Conservation (phyloP, 2,329 filamentous ascomycete genomes). For the Ascochyta pisi region DNA sequence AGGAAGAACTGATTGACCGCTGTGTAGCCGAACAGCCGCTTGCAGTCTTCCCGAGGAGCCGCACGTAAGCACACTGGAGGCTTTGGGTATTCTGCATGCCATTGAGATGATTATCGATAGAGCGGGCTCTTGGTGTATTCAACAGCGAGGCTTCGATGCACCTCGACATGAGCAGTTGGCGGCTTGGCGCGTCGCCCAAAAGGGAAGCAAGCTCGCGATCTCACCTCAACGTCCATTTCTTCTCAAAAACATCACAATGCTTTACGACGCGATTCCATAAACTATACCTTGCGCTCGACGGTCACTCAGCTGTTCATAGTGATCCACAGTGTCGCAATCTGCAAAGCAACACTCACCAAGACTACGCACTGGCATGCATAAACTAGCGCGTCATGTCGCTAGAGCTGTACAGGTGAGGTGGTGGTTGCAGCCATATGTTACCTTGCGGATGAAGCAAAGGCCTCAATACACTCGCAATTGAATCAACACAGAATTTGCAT, state of each 20-base stretch:
- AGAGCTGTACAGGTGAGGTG: background rate
- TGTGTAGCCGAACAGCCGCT: constrained; percentile 16
- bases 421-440: background rate
- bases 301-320: too few species aligned
- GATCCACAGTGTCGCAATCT: too few species aligned
- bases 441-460: background rate
- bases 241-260: background rate
- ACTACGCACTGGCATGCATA: background rate
- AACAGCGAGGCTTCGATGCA: constrained; percentile 13
- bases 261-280: background rate
- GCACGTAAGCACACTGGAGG: constrained; percentile 14
- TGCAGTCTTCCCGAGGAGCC: constrained; percentile 14
- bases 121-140: constrained; percentile 16
- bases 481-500: background rate
- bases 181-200: constrained; percentile 4
- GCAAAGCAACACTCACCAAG: background rate
- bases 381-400: background rate
- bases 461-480: background rate
- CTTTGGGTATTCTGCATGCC: constrained; percentile 26
- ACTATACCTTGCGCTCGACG: too few species aligned
- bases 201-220: constrained; percentile 3
- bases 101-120: constrained; percentile 22
- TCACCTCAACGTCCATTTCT: background rate
- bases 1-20: constrained; percentile 27
- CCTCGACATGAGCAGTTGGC: background rate